Base-by-base conservation (phyloP, 768 basidiomycete species). In the Hygrophoropsis aurantiaca region DNA sequence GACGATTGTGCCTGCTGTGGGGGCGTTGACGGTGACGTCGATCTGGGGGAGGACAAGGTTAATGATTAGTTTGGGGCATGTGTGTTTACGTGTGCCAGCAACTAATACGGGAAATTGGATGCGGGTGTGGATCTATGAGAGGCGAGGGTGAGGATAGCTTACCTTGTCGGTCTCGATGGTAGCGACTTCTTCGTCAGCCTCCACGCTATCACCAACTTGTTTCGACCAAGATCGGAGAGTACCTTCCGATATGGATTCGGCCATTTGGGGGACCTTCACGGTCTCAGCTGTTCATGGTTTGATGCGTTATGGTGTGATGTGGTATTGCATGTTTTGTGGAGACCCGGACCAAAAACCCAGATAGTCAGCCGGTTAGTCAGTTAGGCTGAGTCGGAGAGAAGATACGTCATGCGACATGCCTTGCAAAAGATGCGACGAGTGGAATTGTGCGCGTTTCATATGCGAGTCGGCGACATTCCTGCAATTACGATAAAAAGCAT, bases 161-260 rank as follows among this genome's bases (percentile, higher is more conserved):
- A 91, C 95, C 87, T 98, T 97, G 78, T 99, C 95, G 7, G 95
- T 99, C 74, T 98, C 95, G 55, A 98, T 97, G 37, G 93, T 95
- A 13, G 93, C 95, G 35, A 99, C 78, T 72, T 99, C 95, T 71
- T 98, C 95, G 64, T 98, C 95, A 23, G 75, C 85, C 63, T 85
- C 80, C 46, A 98, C 94, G 48, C 74, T 78, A 64, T 99, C 95
- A 11, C 95, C 95, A 42, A 89, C 84, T 69, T 94, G 81, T 74
- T 97, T 97, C 56, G 80, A 76, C 92, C 93, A 99, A 21, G 88
- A 77, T 72, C 94, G 97, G 42, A 99, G 75, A 4, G 95, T 98
- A 27, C 95, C 95, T 68, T 99, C 95, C 30, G 91, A 90, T 69
- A 98, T 97, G 51, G 94, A 97, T 66, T 97, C 94, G 21, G 95